A percentile compares a stretch with the other conserved stretches of the same genome.
Conservation (phyloP, 2,329 filamentous ascomycete genomes). For the Torrubiellomyces zombiae region DNA sequence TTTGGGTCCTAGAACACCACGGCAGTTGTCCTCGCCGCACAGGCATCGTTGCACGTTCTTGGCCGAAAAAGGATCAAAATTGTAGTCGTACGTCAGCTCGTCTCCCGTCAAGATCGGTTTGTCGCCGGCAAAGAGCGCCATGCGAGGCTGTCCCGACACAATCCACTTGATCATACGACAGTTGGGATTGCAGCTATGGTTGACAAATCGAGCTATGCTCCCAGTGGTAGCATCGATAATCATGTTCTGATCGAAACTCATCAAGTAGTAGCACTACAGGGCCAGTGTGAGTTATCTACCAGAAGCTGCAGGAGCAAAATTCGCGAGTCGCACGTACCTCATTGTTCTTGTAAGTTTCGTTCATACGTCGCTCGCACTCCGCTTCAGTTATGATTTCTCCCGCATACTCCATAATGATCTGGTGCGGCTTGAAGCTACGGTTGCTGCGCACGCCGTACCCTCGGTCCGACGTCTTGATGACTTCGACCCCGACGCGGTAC, state of each 20-base stretch:
- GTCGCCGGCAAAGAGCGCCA: slow-evolving; percentile 91
- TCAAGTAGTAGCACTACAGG: slow-evolving; percentile 80
- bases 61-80: slow-evolving; percentile 51
- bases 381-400: slow-evolving; percentile 93
- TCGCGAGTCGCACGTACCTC: slow-evolving; percentile 40
- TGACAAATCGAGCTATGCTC: slow-evolving; percentile 93
- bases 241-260: slow-evolving; percentile 97
- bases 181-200: slow-evolving; percentile 92
- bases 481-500: slow-evolving; percentile 86
- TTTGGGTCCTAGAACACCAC: slow-evolving; percentile 46
- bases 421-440: slow-evolving; percentile 68
- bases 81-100: slow-evolving; percentile 88
- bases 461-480: slow-evolving; percentile 75
- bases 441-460: slow-evolving; percentile 88
- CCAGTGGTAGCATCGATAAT: slow-evolving; percentile 95
- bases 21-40: slow-evolving; percentile 46
- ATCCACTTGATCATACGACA: slow-evolving; percentile 98
- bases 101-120: slow-evolving; percentile 84
- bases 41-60: slow-evolving; percentile 53
- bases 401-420: slow-evolving; percentile 97
- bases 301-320: too few species aligned
- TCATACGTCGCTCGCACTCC: slow-evolving; percentile 89
- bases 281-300: slow-evolving; percentile 5
- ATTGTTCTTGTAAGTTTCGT: slow-evolving; percentile 82
- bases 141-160: slow-evolving; percentile 79